Conservation (phyloP, 2,329 filamentous ascomycete genomes). For the Pseudogymnoascus sp. region DNA sequence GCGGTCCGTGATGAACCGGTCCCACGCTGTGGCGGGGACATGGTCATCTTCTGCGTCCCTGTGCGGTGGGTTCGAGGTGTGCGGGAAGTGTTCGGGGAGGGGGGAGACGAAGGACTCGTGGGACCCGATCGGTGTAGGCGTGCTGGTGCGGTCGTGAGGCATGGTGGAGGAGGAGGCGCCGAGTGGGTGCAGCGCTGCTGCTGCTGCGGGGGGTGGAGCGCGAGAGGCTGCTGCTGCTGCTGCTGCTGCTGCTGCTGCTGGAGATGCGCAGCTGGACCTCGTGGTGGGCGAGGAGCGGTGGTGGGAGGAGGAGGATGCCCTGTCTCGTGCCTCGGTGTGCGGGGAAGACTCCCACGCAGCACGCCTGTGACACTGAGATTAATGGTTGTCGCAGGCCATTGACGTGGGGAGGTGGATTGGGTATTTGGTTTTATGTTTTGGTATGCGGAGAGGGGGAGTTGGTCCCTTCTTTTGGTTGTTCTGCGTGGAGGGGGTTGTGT, state of each 20-base stretch:
- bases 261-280: too few species aligned
- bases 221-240: conserved; percentile 15
- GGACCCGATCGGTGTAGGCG: conserved; percentile 27
- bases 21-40: conserved; percentile 35
- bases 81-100: conserved; percentile 17
- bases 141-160: conserved; percentile 35
- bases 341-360: conserved; percentile 51
- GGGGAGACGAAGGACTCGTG: conserved; percentile 22
- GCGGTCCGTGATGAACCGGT: conserved; percentile 48
- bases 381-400: conserved; percentile 52
- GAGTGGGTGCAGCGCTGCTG: conserved; percentile 29
- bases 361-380: conserved; percentile 45
- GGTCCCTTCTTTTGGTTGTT: neutral
- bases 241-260: conserved; percentile 15
- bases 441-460: neutral
- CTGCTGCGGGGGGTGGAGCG: conserved; percentile 28
- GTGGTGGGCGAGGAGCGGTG: too few species aligned
- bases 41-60: conserved; percentile 13
- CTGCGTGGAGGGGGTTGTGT: neutral
- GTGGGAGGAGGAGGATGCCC: too few species aligned
- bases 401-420: conserved; percentile 26
- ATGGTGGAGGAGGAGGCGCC: conserved; percentile 34
- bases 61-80: conserved; percentile 15
- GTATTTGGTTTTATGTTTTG: neutral
- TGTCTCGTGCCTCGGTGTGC: conserved; percentile 43